These are phyloP conservation scores for Mycena crocata DNA, from an alignment of 768 basidiomycete genomes.

Conservation along the genomic window DNA sequence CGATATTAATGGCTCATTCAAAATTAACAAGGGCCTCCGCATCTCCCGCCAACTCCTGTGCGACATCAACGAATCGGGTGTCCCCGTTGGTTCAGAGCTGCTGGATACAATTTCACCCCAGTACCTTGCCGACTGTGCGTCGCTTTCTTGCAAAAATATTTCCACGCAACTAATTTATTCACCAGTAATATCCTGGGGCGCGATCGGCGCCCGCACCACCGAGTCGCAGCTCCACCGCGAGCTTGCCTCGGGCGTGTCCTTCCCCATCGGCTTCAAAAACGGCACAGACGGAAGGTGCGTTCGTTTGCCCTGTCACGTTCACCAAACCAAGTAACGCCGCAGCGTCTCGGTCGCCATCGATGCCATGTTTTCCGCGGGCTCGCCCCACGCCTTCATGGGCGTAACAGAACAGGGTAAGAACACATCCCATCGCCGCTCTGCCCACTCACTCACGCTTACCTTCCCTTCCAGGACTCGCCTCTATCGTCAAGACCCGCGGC, in stretches of 20 bases:
- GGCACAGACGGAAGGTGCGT: constrained; percentile 91
- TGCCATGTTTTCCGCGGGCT: constrained; percentile 92
- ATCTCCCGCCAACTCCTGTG: constrained; percentile 90
- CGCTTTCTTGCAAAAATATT: not conserved
- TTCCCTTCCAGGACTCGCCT: constrained; percentile 68
- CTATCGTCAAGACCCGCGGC: constrained; percentile 92
- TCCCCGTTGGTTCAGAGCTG: constrained; percentile 95
- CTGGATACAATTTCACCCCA: constrained; percentile 78
- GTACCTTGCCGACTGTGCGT: constrained; percentile 80
- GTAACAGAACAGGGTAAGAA: constrained; percentile 74
- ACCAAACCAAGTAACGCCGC: constrained; percentile 29
- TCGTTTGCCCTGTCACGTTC: constrained; percentile 17
- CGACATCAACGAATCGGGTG: constrained; percentile 88
- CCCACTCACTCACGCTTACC: not conserved
- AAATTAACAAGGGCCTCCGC: constrained; percentile 96
- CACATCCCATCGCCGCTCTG: not conserved
- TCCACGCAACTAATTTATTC: not conserved
- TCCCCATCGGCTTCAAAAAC: constrained; percentile 99
- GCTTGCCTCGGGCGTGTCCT: constrained; percentile 94
- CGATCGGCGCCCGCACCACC: constrained; percentile 97
- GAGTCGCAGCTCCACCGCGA: constrained; percentile 98
- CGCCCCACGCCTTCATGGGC: constrained; percentile 97
- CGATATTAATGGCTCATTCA: constrained; percentile 93
- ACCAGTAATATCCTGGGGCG: constrained; percentile 88
- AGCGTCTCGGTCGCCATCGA: constrained; percentile 93